A percentile compares a stretch with the other conserved stretches of the same genome.
phyloP scores from a whole-genome alignment of 2,329 filamentous ascomycete species.

The Pseudogymnoascus sp. region DNA sequence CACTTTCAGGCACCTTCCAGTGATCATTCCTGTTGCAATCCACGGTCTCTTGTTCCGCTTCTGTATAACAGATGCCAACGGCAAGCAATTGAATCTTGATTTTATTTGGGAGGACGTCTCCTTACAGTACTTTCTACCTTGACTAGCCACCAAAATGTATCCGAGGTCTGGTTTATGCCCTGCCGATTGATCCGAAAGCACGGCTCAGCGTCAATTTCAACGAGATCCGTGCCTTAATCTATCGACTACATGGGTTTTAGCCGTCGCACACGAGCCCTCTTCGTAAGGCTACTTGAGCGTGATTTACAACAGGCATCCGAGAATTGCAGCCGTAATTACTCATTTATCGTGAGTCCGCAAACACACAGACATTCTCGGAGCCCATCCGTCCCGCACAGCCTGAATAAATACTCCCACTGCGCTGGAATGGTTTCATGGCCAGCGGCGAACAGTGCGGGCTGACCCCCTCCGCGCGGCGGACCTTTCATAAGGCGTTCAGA shows the following conservation, averaged over 20 bases:
- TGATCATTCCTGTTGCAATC: neutral
- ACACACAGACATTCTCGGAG: neutral
- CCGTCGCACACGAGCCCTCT: neutral
- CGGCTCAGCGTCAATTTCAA: neutral
- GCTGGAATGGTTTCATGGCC: neutral
- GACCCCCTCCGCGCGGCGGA: neutral
- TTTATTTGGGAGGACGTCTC: neutral
- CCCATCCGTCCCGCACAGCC: neutral
- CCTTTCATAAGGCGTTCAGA: neutral
- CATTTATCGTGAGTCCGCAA: neutral
- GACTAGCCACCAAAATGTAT: neutral
- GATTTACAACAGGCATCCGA: conserved; percentile 4
- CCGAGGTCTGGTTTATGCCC: neutral
- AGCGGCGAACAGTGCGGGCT: neutral
- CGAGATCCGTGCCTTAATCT: neutral
- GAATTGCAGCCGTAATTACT: neutral
- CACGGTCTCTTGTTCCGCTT: neutral
- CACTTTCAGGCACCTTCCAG: neutral
- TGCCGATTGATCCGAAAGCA: neutral
- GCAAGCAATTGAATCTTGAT: neutral
- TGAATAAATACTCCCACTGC: neutral
- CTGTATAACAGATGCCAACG: neutral
- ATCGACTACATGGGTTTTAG: neutral
- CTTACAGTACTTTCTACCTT: neutral
- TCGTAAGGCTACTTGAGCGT: neutral